Evolutionary conservation across 208 protist species (phyloP).

Genomic region (Leishmania tarentolae): DNA sequence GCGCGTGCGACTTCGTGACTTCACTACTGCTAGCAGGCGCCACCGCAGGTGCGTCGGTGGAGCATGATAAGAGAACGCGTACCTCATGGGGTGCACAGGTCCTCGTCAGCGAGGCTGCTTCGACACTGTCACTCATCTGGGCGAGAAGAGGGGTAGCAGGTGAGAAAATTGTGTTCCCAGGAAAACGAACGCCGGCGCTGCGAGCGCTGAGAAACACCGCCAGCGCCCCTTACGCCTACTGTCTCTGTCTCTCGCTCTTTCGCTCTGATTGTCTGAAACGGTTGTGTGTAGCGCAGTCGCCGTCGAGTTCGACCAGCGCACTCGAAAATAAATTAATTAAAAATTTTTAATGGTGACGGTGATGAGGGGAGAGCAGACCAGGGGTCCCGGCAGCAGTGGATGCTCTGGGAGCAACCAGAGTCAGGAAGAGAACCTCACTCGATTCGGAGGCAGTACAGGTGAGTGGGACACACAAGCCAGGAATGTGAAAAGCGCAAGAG

Average conservation of each 20-base stretch:
- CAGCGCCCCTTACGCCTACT: too few relatives aligned
- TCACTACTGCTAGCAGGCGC: too few relatives aligned
- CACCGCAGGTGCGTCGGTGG: neutral
- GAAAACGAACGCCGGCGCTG: neutral
- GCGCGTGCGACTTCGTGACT: neutral
- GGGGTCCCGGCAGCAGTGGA: neutral
- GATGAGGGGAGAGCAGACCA: neutral
- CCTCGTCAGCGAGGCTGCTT: neutral
- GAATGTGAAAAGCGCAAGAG: neutral
- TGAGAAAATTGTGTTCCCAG: neutral
- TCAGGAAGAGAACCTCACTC: neutral
- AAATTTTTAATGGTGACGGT: neutral
- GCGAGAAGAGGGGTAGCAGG: neutral
- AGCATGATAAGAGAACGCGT: neutral
- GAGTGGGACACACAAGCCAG: neutral
- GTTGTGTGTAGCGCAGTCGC: neutral
- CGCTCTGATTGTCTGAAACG: too few relatives aligned
- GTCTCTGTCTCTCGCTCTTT: too few relatives aligned
- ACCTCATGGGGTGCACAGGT: neutral
- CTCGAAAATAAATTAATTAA: too few relatives aligned
- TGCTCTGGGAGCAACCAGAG: neutral
- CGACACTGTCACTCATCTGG: slow-evolving; percentile 5
- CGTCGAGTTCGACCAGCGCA: neutral
- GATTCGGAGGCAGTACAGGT: neutral
- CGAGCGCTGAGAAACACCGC: neutral